phyloP scores from a whole-genome alignment of 2,329 filamentous ascomycete genomes.

The Xylariaceae sp. region DNA sequence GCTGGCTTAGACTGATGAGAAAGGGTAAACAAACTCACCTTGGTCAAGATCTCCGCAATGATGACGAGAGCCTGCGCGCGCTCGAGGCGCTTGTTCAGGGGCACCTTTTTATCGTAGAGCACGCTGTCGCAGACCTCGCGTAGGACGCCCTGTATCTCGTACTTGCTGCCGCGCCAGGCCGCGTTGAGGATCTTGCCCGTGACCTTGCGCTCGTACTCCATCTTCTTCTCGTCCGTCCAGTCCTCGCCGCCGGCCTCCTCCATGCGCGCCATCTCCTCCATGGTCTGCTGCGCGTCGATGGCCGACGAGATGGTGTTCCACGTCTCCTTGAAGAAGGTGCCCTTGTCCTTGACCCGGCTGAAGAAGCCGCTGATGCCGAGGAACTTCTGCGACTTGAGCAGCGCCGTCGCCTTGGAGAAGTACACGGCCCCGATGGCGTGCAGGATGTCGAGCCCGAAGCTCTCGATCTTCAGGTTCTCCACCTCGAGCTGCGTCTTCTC shows the following conservation, averaged over 20 bases:
- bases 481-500: conserved; percentile 93
- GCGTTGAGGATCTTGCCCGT: conserved; percentile 97
- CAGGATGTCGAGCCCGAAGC: conserved; percentile 90
- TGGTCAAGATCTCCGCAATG: conserved; percentile 81
- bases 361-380: conserved; percentile 95
- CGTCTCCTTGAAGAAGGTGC: conserved; percentile 92
- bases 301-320: conserved; percentile 97
- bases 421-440: conserved; percentile 94
- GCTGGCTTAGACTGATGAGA: too few species aligned
- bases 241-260: conserved; percentile 94
- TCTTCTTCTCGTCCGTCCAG: conserved; percentile 96
- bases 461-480: conserved; percentile 99
- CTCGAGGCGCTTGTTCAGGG: conserved; percentile 79
- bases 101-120: conserved; percentile 71
- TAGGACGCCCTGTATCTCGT: conserved; percentile 94
- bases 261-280: conserved; percentile 97
- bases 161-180: conserved; percentile 93
- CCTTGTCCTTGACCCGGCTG: conserved; percentile 90
- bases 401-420: conserved; percentile 75
- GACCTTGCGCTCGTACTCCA: conserved; percentile 90
- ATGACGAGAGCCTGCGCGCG: conserved; percentile 84
- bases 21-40: conserved; percentile 52
- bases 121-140: conserved; percentile 90
- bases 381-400: conserved; percentile 94
- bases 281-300: conserved; percentile 94